Evolutionary conservation across 1,139 yeast species (phyloP).

Genomic region (Fermentozyma sake): DNA sequence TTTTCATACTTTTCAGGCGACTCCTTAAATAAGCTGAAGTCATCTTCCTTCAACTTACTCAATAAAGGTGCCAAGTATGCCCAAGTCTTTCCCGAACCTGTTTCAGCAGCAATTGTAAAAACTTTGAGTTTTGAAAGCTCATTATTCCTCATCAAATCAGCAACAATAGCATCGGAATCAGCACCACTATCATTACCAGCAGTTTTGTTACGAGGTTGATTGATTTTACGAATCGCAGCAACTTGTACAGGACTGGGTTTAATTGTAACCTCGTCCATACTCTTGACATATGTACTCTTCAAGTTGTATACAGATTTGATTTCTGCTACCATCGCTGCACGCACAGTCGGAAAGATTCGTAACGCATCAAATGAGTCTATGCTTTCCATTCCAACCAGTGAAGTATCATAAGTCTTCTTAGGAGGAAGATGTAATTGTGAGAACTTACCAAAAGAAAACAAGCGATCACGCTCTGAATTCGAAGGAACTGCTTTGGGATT

Average conservation of each 20-base stretch:
- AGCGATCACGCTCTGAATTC: too few species aligned
- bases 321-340: slow-evolving; percentile 59
- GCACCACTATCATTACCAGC: slow-evolving; percentile 15
- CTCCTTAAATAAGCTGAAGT: slow-evolving; percentile 23
- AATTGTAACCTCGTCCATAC: slow-evolving; percentile 27
- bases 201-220: slow-evolving; percentile 24
- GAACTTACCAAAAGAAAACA: slow-evolving; percentile 15
- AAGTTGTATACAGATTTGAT: slow-evolving; percentile 47
- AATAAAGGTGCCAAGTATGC: slow-evolving; percentile 78
- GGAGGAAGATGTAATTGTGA: slow-evolving; percentile 16
- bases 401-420: slow-evolving; percentile 12
- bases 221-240: slow-evolving; percentile 43
- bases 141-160: slow-evolving; percentile 26
- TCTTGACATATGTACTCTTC: slow-evolving; percentile 30
- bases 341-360: slow-evolving; percentile 61
- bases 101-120: slow-evolving; percentile 88
- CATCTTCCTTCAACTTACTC: slow-evolving; percentile 61
- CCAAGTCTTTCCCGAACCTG: slow-evolving; percentile 96
- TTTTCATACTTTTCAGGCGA: slow-evolving; percentile 29
- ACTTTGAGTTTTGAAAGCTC: slow-evolving; percentile 46
- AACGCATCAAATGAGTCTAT: slow-evolving; percentile 62
- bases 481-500: slow-evolving; percentile 3
- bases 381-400: slow-evolving; percentile 15
- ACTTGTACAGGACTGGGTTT: slow-evolving; percentile 44
- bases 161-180: slow-evolving; percentile 18